Evolutionary conservation across 225 moss, liverwort and hornwort species (phyloP), one percentile per base, ranked within the genome.

Genomic region (Takakia lepidozioides): DNA sequence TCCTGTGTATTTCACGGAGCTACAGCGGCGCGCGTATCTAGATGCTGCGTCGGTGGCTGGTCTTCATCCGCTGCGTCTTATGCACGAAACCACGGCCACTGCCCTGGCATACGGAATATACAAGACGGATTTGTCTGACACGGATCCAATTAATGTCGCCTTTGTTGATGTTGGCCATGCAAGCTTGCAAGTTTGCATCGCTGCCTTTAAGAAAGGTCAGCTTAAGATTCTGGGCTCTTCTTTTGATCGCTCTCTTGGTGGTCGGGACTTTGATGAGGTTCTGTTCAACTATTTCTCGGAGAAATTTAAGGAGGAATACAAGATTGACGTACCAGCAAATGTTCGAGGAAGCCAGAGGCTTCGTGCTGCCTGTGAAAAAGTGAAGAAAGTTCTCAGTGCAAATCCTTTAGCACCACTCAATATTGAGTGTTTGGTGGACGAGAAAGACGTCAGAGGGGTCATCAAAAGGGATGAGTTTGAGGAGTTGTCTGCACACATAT

Each of bases 61-160:
- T 10, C 65, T 98, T 20, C 98, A 85, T 28, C 98, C 98, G 3
- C 19, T 98, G 57, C 71, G 98, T 17, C 60, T 98, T 67, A 98
- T 98, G 98, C 98, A 98, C 52, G 98, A 98, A 76, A 98, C 87
- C 20, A 76, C 98, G 10, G 98, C 98, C 51, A 98, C 98, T 28
- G 98, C 98, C 7, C 55, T 98, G 22, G 91, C 98, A 16, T 98
- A 91, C 23, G 98, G 98, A 72, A 98, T 98, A 43, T 98, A 98
- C 83, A 91, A 87, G 68, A 98, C 98, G 0, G 98, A 98, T 62
- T 48, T 91, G 46, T 85, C 98, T 0, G 98, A 98, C 24, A 38
- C 75, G 8, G 98, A 98, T 59, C 85, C 98, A 19, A 63, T 98
- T 69, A 98, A 98, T 60, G 91, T 98, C 45, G 98, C 70, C 26